Evolutionary conservation across 2,329 filamentous ascomycete species (phyloP), one percentile per base, ranked within the genome.

Genomic region (Exophiala lecanii-corni): DNA sequence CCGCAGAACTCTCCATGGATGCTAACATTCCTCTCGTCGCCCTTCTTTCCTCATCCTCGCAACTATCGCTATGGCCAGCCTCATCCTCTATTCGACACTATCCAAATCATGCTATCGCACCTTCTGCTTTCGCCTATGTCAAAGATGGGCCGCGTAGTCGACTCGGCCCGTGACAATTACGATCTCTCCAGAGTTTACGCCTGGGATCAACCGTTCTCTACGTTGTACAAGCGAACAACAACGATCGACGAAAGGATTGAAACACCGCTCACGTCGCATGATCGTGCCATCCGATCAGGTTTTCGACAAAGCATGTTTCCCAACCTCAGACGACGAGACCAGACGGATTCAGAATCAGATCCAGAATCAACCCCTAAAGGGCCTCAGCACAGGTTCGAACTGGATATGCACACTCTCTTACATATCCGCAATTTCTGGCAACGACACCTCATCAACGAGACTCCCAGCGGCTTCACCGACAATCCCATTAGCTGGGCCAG

Each of bases 381-480:
- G 21, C 49, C 58, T 10, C 50, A 60, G 15, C 23, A 45, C 3
- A 40, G 51, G 2, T 42, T 51, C 1, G 38, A 47, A 2, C 43
- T 66, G 3, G 51, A 66, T 31, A 49, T 66, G 3, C 15, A 50
- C 18, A 56, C 51, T 5, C 34, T 68, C n/a, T 41, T 68, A 17
- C 61, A 67, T 28, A 61, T 69, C 13, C 60, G 65, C 10, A 65
- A 65, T 44, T 69, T 69, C 45, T 70, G 65, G 65, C 61, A 66
- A 25, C 57, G 60, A 3, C 65, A 69, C 49, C 44, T 70, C 5
- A 55, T 63, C 7, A 60, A 57, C 17, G 39, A 45, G n/a, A 15
- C 25, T 23, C 36, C 9, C 12, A 5, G 28, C 10, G 39, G 6
- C 7, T 7, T 35, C 33, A 6, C 17, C 17, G 19, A 36, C 17